Evolutionary conservation across 768 basidiomycete species (phyloP).

Genomic region (Coprinopsis sp.): DNA sequence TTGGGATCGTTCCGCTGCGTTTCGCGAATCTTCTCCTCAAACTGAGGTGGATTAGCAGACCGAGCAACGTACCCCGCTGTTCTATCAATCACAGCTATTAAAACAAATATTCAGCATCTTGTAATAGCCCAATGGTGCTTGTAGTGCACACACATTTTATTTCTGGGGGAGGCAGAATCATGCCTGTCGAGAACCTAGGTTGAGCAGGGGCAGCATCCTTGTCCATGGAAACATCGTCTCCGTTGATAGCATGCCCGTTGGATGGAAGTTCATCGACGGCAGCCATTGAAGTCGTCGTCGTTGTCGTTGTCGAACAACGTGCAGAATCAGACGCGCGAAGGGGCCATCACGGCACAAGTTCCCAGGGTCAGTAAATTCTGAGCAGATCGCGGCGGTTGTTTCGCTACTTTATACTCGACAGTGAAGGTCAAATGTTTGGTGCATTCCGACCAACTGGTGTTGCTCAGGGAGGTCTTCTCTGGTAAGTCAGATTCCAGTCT

Average conservation of each 20-base stretch:
- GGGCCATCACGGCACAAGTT: conserved; percentile 13
- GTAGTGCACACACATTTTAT: conserved; percentile 66
- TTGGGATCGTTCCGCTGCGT: conserved; percentile 95
- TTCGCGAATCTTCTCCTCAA: conserved; percentile 97
- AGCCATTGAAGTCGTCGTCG: conserved; percentile 38
- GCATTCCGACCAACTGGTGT: conserved; percentile 73
- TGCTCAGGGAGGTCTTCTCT: conserved; percentile 74
- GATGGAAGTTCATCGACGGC: conserved; percentile 34
- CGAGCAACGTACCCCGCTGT: conserved; percentile 89
- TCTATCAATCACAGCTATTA: conserved; percentile 86
- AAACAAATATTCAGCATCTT: not conserved
- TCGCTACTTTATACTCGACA: conserved; percentile 7
- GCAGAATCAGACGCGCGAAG: not conserved
- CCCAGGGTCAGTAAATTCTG: conserved; percentile 29
- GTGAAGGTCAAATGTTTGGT: conserved; percentile 65
- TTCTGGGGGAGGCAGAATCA: conserved; percentile 95
- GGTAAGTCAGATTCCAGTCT: conserved; percentile 43
- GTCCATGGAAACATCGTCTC: conserved; percentile 36
- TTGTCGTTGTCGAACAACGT: conserved; percentile 13
- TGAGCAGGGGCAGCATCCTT: conserved; percentile 32
- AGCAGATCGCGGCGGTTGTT: conserved; percentile 3
- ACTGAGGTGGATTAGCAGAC: conserved; percentile 87
- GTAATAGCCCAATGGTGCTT: conserved; percentile 5
- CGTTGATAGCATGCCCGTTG: conserved; percentile 40
- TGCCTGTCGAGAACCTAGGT: conserved; percentile 68